Evolutionary conservation across 192 early-diverging fungal species (phyloP), one percentile per base, ranked within the genome.

Genomic region (Coemansia sp.): DNA sequence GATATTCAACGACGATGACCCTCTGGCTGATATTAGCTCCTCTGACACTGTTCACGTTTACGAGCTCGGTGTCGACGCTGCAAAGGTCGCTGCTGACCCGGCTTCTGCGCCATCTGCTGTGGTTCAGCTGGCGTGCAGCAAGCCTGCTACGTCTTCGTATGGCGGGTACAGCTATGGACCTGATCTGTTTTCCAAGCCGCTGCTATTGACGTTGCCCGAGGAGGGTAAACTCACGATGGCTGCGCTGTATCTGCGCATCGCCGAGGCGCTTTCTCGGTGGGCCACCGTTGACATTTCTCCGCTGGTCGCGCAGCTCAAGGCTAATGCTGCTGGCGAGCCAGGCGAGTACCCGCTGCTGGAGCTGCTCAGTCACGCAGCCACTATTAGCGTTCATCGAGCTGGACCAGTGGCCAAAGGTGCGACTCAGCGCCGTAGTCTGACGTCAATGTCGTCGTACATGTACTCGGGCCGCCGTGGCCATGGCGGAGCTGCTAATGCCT

Each of bases 41-140:
- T 29, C 29, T 20, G 76, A 83, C 51, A 49, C 68, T 29, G 76
- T 83, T 4, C 59, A 74, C 27, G 49, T 83, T n/a, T 83, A 83
- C 52, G 80, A 83, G 67, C 42, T 74, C n/a, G 80, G 61, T 36
- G 52, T 61, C 8, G 63, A 67, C 33, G 63, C 40, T 5, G 46
- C 62, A 29, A 67, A 57, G 72, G 68, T 54, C 2, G 73, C 77
- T 2, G 77, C 68, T 1, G 66, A 66, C 33, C 72, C 77, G 11
- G 18, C 49, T 3, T 66, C 57, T 15, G 65, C 60, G 13, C 46
- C 63, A 9, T 41, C 40, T 13, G 68, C 67, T 1, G 66, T 74
- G 8, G 70, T 78, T 8, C 80, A 83, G 63, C 63, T 83, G 57
- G 15, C 75, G 34, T 83, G 80, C 51, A 72, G 71, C 57, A 65